These are phyloP conservation scores for Malania oleifera DNA, from an alignment of 164 flowering plant species.

Conservation along the genomic window DNA sequence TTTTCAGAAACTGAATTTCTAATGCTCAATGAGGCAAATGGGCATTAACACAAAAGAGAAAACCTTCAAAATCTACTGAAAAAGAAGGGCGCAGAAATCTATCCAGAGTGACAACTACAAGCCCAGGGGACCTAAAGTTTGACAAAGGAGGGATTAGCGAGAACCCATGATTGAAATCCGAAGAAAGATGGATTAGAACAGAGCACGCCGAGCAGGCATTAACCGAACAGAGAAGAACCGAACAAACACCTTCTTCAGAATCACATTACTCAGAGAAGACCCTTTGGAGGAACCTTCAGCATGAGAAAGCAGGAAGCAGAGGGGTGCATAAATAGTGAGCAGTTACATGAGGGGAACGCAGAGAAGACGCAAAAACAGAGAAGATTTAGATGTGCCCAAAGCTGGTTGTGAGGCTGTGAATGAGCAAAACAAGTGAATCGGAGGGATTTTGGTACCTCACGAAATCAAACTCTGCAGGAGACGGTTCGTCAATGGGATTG, in stretches of 20 bases:
- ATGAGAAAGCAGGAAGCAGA: slow-evolving; percentile 2
- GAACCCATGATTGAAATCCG: slow-evolving; percentile 30
- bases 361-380: slow-evolving; percentile 8
- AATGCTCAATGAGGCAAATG: slow-evolving; percentile 26
- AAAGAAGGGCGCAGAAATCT: neutral
- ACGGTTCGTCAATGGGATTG: slow-evolving; percentile 27
- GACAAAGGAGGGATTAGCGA: slow-evolving; percentile 31
- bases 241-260: slow-evolving; percentile 1
- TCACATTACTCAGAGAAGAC: slow-evolving; percentile 34
- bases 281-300: slow-evolving; percentile 11
- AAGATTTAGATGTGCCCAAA: slow-evolving; percentile 16
- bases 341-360: slow-evolving; percentile 27
- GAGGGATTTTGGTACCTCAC: slow-evolving; percentile 9
- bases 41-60: slow-evolving; percentile 19
- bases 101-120: neutral
- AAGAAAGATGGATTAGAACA: slow-evolving; percentile 14
- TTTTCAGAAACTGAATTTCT: slow-evolving; percentile 14
- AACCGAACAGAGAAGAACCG: slow-evolving; percentile 10
- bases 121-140: too few species aligned
- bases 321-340: neutral
- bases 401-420: slow-evolving; percentile 1
- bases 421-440: slow-evolving; percentile 7
- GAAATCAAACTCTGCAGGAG: slow-evolving; percentile 16
- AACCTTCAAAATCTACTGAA: slow-evolving; percentile 9
- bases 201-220: slow-evolving; percentile 31